Conservation (phyloP, 2,329 filamentous ascomycete genomes). For the Lizonia empirigonia region DNA sequence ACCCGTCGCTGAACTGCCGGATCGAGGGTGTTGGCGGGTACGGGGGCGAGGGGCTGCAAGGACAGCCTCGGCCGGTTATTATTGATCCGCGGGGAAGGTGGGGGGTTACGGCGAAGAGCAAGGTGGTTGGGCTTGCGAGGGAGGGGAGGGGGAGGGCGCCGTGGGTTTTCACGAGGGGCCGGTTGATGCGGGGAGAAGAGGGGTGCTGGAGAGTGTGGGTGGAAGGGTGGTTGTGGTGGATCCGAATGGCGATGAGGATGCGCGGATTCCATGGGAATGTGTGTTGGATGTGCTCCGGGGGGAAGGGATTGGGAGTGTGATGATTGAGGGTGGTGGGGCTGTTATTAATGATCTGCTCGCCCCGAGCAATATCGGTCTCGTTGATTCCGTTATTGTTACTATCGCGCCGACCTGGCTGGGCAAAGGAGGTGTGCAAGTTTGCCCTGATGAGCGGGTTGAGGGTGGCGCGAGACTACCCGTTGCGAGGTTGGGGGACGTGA, state of each 20-base stretch:
- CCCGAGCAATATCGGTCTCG: conserved; percentile 62
- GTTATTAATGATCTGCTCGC: conserved; percentile 84
- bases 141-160: conserved; percentile 73
- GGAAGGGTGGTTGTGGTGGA: conserved; percentile 30
- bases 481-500: conserved; percentile 68
- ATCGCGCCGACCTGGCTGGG: conserved; percentile 92
- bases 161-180: conserved; percentile 62
- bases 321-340: conserved; percentile 86
- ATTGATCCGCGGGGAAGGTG: conserved; percentile 81
- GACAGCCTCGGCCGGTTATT: conserved; percentile 80
- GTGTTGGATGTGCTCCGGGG: conserved; percentile 64
- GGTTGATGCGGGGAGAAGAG: conserved; percentile 37
- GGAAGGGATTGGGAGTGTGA: conserved; percentile 74
- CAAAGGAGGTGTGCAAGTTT: conserved; percentile 77
- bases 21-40: conserved; percentile 65
- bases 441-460: conserved; percentile 64
- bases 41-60: conserved; percentile 56
- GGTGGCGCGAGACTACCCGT: conserved; percentile 60
- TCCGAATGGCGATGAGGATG: not conserved
- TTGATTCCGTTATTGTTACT: conserved; percentile 83
- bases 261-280: conserved; percentile 59
- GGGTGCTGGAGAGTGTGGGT: conserved; percentile 34
- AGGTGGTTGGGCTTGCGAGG: conserved; percentile 68
- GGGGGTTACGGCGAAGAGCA: conserved; percentile 64
- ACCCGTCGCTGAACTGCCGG: conserved; percentile 85